Percentiles rank a stretch among this genome's conserved stretches.
Conservation (phyloP, 768 basidiomycete species). For the Dioszegia aurantiaca region DNA sequence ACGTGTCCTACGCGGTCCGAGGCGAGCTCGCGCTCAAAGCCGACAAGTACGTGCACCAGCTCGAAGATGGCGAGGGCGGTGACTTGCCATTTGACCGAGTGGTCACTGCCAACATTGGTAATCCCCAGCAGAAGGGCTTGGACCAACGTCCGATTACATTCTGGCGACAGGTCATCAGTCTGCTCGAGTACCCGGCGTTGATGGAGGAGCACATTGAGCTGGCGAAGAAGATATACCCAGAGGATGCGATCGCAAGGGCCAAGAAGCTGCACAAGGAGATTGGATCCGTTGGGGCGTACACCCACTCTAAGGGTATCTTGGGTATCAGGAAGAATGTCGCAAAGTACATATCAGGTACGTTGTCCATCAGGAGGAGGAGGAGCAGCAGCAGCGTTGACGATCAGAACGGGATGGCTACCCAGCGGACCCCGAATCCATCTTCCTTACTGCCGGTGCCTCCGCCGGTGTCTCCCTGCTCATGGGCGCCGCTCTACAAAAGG, state of each 20-base stretch:
- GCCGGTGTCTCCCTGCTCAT: slow-evolving; percentile 70
- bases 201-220: slow-evolving; percentile 63
- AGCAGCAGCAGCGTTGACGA: too few species aligned
- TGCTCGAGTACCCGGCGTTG: slow-evolving; percentile 88
- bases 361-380: too few species aligned
- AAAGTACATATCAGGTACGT: slow-evolving; percentile 78
- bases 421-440: slow-evolving; percentile 77
- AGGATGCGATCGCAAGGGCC: slow-evolving; percentile 79
- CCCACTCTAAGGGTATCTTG: slow-evolving; percentile 88
- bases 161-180: slow-evolving; percentile 82
- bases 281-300: slow-evolving; percentile 91
- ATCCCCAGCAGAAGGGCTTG: slow-evolving; percentile 92
- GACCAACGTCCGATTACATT: slow-evolving; percentile 92
- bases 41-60: slow-evolving; percentile 70
- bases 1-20: slow-evolving; percentile 94
- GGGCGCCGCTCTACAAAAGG: slow-evolving; percentile 42
- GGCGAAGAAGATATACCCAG: slow-evolving; percentile 69
- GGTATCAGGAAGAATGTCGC: slow-evolving; percentile 84
- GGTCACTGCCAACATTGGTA: slow-evolving; percentile 95
- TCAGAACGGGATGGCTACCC: slow-evolving; percentile 86
- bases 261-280: slow-evolving; percentile 76
- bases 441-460: slow-evolving; percentile 91
- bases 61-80: slow-evolving; percentile 49
- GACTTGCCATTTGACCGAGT: slow-evolving; percentile 77
- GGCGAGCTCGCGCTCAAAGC: slow-evolving; percentile 95